phyloP scores from a whole-genome alignment of 116 monocot genomes.

The Cymodocea nodosa region DNA sequence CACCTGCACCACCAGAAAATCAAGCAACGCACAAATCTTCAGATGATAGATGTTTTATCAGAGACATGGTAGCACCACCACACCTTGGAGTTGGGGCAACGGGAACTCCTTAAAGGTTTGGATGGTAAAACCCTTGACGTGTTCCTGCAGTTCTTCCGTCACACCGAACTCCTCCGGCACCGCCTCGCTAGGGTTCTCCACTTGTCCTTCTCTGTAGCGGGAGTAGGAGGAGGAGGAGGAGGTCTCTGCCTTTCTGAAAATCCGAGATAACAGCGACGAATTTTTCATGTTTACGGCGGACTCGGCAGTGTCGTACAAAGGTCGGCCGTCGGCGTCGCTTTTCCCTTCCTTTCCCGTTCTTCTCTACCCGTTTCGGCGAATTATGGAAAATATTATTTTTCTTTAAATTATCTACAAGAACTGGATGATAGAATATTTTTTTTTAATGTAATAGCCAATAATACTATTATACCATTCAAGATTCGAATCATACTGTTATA shows the following conservation, averaged over 20 bases:
- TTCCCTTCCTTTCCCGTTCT: no score
- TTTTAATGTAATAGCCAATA: no score
- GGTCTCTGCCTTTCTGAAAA: conserved; percentile 14
- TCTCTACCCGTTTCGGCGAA: no score
- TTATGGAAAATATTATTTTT: no score
- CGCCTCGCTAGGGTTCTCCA: not conserved
- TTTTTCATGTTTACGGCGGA: conserved; percentile 7
- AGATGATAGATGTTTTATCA: not conserved
- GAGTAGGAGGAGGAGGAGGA: not conserved
- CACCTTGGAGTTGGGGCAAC: conserved; percentile 9
- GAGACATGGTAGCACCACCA: not conserved
- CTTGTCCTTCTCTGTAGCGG: not conserved
- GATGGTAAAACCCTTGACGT: conserved; percentile 46
- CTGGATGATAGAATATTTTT: no score
- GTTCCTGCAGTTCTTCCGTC: conserved; percentile 43
- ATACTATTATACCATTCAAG: no score
- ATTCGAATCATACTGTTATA: no score
- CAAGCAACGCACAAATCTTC: not conserved
- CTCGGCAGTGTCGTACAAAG: no score
- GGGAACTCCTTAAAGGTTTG: conserved; percentile 62
- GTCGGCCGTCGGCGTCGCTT: no score
- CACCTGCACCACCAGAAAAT: not conserved
- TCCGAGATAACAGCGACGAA: conserved; percentile 33
- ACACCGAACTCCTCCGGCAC: conserved; percentile 51
- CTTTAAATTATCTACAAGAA: no score